A percentile compares a stretch with the other conserved stretches of the same genome.
These are phyloP conservation scores for Aegle marmelos DNA, from an alignment of 345 rosid genomes.

Conservation along the genomic window DNA sequence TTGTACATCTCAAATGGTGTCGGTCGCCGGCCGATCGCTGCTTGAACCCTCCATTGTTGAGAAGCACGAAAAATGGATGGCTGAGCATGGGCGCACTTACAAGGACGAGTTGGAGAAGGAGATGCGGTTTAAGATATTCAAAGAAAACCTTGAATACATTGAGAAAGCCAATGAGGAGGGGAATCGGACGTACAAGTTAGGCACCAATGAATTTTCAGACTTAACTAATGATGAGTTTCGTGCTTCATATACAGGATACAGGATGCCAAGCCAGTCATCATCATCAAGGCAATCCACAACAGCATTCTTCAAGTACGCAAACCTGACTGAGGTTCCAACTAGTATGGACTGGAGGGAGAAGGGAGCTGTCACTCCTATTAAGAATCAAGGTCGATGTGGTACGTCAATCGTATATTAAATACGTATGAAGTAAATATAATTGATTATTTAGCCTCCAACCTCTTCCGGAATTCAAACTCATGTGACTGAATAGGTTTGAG, in stretches of 20 bases:
- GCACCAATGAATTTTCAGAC: constrained; percentile 55
- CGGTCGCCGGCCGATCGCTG: background rate
- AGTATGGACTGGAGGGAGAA: constrained; percentile 38
- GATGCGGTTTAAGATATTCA: constrained; percentile 35
- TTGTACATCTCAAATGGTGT: no score
- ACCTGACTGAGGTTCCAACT: background rate
- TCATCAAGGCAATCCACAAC: background rate
- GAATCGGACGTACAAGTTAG: constrained; percentile 38
- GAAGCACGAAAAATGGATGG: constrained; percentile 39
- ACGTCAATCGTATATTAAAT: background rate
- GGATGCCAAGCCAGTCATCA: background rate
- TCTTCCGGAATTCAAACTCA: no score
- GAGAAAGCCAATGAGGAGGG: constrained; percentile 25
- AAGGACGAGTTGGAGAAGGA: constrained; percentile 16
- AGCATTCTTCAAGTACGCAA: background rate
- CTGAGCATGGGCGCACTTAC: constrained; percentile 23
- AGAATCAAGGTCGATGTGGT: constrained; percentile 44
- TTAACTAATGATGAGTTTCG: constrained; percentile 38
- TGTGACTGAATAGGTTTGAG: no score
- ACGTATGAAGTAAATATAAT: no score
- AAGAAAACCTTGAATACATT: constrained; percentile 28
- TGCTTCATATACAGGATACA: background rate
- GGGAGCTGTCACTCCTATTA: constrained; percentile 43
- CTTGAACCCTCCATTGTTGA: constrained; percentile 13
- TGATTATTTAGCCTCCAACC: no score